Evolutionary conservation across 768 basidiomycete species (phyloP).

Genomic region (Phylloporus sp.): DNA sequence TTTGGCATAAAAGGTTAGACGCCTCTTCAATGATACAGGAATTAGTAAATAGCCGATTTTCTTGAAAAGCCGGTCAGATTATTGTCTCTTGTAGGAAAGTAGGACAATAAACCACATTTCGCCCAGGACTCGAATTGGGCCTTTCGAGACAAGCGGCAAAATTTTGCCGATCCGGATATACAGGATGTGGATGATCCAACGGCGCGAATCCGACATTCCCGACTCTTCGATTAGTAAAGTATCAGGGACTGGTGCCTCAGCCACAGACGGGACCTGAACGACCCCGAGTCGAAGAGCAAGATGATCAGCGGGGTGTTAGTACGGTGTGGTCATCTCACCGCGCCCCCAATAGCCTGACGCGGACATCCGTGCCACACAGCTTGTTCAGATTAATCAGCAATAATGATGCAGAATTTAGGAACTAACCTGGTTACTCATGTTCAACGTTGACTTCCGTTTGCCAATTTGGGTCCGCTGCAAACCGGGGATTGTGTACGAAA

Average conservation of each 20-base stretch:
- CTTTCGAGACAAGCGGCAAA: neutral
- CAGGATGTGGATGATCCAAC: neutral
- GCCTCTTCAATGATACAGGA: neutral
- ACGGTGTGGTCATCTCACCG: neutral
- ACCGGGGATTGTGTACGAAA: no score
- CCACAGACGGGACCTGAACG: neutral
- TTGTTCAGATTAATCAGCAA: neutral
- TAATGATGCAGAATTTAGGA: no score
- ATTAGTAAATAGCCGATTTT: neutral
- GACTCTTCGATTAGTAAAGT: no score
- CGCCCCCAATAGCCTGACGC: neutral
- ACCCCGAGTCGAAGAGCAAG: neutral
- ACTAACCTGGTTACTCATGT: no score
- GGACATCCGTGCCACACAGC: neutral
- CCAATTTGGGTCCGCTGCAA: no score
- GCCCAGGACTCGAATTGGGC: neutral
- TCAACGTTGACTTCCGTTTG: no score
- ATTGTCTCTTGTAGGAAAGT: neutral
- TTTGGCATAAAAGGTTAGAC: neutral
- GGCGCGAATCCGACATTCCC: neutral
- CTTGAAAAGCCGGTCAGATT: neutral
- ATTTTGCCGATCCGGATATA: neutral
- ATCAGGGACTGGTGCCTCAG: neutral
- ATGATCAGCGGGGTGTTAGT: neutral
- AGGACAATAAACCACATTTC: neutral